Conservation (phyloP, 1,284 basidiomycete genomes). For the Boletus calvinii region DNA sequence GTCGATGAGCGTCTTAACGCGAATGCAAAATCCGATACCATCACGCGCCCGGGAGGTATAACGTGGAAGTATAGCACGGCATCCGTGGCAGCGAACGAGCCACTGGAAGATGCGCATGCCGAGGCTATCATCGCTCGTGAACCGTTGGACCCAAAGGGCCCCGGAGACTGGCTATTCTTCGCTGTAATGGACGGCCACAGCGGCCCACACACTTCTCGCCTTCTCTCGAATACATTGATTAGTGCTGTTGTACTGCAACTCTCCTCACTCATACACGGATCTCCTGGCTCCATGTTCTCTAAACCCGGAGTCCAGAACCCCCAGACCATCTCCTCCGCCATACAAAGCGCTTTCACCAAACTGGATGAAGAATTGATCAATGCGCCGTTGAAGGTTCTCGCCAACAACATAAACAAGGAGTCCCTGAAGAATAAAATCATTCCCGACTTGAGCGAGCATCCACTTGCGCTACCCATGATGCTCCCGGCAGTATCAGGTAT, state of each 20-base stretch:
- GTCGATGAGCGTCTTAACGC: constrained; percentile 61
- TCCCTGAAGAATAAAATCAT: constrained; percentile 49
- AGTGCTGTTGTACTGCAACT: constrained; percentile 85
- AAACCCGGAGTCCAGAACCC: constrained; percentile 47
- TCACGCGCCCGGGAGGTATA: constrained; percentile 50
- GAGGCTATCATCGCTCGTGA: constrained; percentile 70
- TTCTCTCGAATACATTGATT: constrained; percentile 85
- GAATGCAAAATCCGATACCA: constrained; percentile 48
- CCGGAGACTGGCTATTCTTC: constrained; percentile 80
- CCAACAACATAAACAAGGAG: constrained; percentile 51
- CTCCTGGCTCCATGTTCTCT: constrained; percentile 38
- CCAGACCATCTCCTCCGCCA: constrained; percentile 63
- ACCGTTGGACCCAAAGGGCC: constrained; percentile 49
- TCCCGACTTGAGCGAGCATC: constrained; percentile 71
- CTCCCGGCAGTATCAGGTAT: constrained; percentile 76
- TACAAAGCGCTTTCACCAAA: constrained; percentile 75
- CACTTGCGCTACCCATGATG: constrained; percentile 67
- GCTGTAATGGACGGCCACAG: constrained; percentile 93
- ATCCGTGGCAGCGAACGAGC: constrained; percentile 80
- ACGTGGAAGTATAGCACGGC: constrained; percentile 78
- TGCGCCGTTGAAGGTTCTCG: constrained; percentile 74
- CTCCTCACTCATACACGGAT: constrained; percentile 45
- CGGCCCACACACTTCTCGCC: constrained; percentile 76
- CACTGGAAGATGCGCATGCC: constrained; percentile 86
- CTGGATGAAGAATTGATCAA: constrained; percentile 79